Evolutionary conservation across 139 green algal genomes (phyloP).

Genomic region (Astrephomene gubernaculifera): DNA sequence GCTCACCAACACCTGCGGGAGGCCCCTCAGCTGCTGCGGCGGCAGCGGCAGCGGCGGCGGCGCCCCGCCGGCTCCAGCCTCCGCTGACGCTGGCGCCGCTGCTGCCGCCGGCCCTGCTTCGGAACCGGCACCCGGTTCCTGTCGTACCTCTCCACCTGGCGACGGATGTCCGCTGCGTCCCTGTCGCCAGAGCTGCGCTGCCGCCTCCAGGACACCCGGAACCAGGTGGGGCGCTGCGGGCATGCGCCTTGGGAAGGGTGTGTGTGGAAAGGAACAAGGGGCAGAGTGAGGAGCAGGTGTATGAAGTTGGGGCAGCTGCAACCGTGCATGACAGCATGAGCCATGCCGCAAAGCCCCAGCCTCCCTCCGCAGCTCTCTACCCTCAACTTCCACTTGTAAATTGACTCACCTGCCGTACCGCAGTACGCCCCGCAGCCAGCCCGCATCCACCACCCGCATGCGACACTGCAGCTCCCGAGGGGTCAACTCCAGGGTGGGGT

Average conservation of each 20-base stretch:
- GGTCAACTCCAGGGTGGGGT: not conserved
- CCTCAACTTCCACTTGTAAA: too few species aligned
- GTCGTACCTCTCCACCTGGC: too few species aligned
- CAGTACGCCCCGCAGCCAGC: slow-evolving; percentile 19
- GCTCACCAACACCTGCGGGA: not conserved
- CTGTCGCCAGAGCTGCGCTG: not conserved
- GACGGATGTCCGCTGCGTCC: not conserved
- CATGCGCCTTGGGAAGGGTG: slow-evolving; percentile 14
- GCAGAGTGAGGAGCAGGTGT: too few species aligned
- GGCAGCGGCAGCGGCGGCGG: not conserved
- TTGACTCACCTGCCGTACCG: slow-evolving; percentile 1
- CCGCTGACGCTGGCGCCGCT: not conserved
- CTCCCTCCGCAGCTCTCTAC: not conserved
- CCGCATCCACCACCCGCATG: slow-evolving; percentile 27
- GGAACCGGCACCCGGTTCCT: too few species aligned
- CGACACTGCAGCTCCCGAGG: not conserved
- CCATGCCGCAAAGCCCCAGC: not conserved
- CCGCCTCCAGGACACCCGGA: not conserved
- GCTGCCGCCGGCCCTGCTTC: not conserved
- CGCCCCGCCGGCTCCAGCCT: not conserved
- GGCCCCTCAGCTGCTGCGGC: not conserved
- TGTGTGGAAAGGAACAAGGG: too few species aligned
- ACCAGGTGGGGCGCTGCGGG: slow-evolving; percentile 2
- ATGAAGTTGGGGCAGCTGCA: too few species aligned
- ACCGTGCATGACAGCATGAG: too few species aligned